Evolutionary conservation across 345 rosid genomes (phyloP).

Genomic region (Triadica sebifera): DNA sequence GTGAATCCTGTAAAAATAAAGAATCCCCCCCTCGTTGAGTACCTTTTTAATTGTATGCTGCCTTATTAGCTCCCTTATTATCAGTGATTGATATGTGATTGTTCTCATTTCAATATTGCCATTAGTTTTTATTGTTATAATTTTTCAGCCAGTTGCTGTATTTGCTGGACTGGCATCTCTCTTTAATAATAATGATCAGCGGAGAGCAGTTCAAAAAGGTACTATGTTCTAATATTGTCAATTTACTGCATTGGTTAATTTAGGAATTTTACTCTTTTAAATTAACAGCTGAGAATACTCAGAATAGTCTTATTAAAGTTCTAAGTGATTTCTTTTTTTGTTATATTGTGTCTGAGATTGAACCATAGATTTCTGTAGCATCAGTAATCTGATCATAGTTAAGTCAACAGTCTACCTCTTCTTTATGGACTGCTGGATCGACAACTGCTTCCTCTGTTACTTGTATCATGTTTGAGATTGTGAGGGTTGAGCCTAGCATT

Average conservation of each 20-base stretch:
- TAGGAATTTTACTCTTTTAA: not conserved
- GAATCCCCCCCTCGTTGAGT: slow-evolving; percentile 41
- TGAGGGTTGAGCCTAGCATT: not conserved
- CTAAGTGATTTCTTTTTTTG: not conserved
- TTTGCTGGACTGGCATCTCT: slow-evolving; percentile 55
- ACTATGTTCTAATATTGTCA: slow-evolving; percentile 4
- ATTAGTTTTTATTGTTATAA: not conserved
- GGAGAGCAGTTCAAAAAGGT: slow-evolving; percentile 71
- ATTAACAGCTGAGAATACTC: not conserved
- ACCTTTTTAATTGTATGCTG: slow-evolving; percentile 46
- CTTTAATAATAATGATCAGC: slow-evolving; percentile 75
- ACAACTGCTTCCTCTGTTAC: not conserved
- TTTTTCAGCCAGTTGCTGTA: slow-evolving; percentile 58
- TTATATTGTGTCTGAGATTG: not conserved
- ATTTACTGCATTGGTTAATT: not conserved
- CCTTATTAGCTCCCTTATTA: slow-evolving; percentile 16
- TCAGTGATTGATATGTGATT: slow-evolving; percentile 10
- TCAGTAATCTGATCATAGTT: not conserved
- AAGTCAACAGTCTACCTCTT: not conserved
- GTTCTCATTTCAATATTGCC: not conserved
- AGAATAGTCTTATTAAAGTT: not conserved
- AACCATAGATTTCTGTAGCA: too few species aligned
- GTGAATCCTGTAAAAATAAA: slow-evolving; percentile 29
- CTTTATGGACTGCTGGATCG: not conserved
- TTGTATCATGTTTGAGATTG: not conserved